Evolutionary conservation across 768 basidiomycete genomes (phyloP), one percentile per base, ranked within the genome.

Genomic region (Mycena sanguinolenta): DNA sequence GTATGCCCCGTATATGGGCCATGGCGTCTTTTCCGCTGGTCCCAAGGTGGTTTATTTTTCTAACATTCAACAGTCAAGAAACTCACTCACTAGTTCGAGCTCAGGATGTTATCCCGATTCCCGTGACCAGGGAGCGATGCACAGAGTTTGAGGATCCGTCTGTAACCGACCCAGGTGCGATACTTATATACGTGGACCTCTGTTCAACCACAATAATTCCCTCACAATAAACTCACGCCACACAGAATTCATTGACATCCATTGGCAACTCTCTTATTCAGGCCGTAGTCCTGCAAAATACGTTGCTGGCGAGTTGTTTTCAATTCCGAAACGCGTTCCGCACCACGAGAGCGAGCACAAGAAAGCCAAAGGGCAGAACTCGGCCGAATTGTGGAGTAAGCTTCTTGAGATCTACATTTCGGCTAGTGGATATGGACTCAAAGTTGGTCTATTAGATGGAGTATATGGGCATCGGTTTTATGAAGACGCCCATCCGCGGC

Each of bases 181-280:
- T 67, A 50, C 16, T 25, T 34, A 6, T n/a, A n/a, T n/a, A n/a
- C n/a, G n/a, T n/a, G n/a, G n/a, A n/a, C 4, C 32, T 19, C 7
- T 28, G 12, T 46, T 50, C 21, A 27, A 27, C 28, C 21, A 13
- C 16, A 46, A 9, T 39, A 34, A 59, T 54, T 14, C 13, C 21
- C 44, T 46, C 21, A 46, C 44, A n/a, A n/a, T n/a, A n/a, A n/a
- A n/a, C n/a, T n/a, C n/a, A 9, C n/a, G 21, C 21, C 21, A 27
- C 54, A 12, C 10, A 61, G 76, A 78, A 13, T 75, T 65, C 17
- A 63, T 83, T 12, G 74, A 80, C 14, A 70, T 84, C 16, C 72
- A 73, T 3, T 84, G 83, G 83, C 78, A 79, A 13, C 63, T 84
- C 17, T 74, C 76, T 1, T 81, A 77, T 39, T 77, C 79, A 0